A percentile compares a stretch with the other conserved stretches of the same genome.
Evolutionary conservation across 2,329 filamentous ascomycete genomes (phyloP).

Genomic region (Trichoderma arundinaceum): DNA sequence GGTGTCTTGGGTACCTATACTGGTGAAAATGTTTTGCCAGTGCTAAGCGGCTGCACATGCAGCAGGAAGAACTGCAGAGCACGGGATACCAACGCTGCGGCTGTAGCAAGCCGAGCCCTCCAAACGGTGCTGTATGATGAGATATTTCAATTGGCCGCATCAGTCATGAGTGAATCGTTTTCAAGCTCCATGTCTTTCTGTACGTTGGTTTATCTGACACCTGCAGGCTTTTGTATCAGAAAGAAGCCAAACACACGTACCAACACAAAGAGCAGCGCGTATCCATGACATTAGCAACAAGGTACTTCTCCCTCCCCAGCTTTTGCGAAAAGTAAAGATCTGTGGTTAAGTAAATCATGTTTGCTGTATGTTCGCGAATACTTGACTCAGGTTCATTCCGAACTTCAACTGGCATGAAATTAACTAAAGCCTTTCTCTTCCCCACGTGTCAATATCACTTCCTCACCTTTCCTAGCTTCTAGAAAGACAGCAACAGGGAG

Average conservation of each 20-base stretch:
- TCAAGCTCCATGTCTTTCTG: too few relatives aligned
- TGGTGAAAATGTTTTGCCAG: not conserved
- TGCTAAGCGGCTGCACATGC: slow-evolving; percentile 21
- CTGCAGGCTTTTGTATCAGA: not conserved
- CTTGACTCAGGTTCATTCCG: not conserved
- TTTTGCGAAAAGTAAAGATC: too few relatives aligned
- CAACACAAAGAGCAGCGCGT: too few relatives aligned
- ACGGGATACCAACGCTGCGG: not conserved
- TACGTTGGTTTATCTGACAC: not conserved
- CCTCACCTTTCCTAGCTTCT: too few relatives aligned
- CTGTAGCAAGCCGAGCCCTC: not conserved
- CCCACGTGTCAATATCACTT: not conserved
- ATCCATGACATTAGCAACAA: too few relatives aligned
- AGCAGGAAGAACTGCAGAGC: not conserved
- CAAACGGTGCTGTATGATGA: not conserved
- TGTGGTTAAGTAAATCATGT: too few relatives aligned
- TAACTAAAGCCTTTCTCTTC: not conserved
- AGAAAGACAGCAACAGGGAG: not conserved
- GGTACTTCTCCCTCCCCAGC: too few relatives aligned
- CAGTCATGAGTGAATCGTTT: not conserved
- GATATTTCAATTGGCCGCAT: not conserved
- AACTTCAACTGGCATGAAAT: not conserved
- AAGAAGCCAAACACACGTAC: too few relatives aligned
- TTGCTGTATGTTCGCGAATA: too few relatives aligned
- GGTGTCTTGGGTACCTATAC: not conserved